Percentiles rank a stretch among this genome's conserved stretches.
Conservation (phyloP, 2,329 filamentous ascomycete genomes). For the Aphanoascus verrucosus region DNA sequence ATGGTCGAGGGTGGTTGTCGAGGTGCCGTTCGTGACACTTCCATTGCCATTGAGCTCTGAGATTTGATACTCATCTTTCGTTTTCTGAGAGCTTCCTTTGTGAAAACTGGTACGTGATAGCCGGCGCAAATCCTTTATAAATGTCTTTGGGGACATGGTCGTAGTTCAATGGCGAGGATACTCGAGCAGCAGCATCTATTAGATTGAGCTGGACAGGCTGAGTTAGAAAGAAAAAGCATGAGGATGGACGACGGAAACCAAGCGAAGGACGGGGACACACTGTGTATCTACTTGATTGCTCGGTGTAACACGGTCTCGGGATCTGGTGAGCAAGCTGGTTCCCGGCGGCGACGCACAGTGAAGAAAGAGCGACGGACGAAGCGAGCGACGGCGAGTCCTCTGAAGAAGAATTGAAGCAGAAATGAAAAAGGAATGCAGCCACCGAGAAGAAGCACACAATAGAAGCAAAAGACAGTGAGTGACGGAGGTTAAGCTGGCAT, state of each 20-base stretch:
- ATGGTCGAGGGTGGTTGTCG: conserved; percentile 48
- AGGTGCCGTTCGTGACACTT: conserved; percentile 6
- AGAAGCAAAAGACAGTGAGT: not conserved
- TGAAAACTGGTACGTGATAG: conserved; percentile 66
- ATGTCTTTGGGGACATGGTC: conserved; percentile 33
- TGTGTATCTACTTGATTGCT: not conserved
- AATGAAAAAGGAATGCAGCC: not conserved
- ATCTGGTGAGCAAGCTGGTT: not conserved
- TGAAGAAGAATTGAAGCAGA: not conserved
- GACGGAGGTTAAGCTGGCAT: not conserved
- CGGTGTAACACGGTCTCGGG: not conserved
- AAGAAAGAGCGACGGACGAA: not conserved
- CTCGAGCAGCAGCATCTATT: not conserved
- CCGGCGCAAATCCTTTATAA: conserved; percentile 66
- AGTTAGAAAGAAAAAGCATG: not conserved
- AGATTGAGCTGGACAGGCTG: not conserved
- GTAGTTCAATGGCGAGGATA: not conserved
- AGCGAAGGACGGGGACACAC: not conserved
- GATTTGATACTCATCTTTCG: not conserved
- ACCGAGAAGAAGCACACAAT: not conserved
- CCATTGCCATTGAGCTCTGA: conserved; percentile 22
- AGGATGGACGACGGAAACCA: not conserved
- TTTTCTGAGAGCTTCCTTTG: conserved; percentile 19
- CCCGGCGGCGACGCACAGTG: not conserved
- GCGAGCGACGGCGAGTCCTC: not conserved